Evolutionary conservation across 139 green algal genomes (phyloP).

Genomic region (Asterochloris sp.): DNA sequence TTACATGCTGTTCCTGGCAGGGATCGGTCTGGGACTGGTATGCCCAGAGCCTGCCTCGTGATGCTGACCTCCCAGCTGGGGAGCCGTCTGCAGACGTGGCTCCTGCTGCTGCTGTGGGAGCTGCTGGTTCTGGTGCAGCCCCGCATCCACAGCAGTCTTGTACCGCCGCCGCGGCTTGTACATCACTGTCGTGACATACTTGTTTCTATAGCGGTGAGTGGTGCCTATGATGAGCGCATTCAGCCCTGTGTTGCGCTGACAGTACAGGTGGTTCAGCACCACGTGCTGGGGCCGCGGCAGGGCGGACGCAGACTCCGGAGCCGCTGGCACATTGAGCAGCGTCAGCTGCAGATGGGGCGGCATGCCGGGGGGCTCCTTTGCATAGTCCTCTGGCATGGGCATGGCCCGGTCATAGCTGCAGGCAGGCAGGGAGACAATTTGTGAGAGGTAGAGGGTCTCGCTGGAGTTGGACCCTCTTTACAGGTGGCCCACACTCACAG

Average conservation of each 20-base stretch:
- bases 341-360: conserved; percentile 95
- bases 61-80: no score
- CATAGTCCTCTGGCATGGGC: conserved; percentile 81
- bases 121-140: conserved; percentile 6
- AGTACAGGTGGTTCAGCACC: conserved; percentile 96
- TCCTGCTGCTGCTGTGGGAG: conserved; percentile 8
- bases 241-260: conserved; percentile 56
- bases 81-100: not conserved
- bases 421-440: not conserved
- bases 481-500: not conserved
- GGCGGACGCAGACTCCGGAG: conserved; percentile 66
- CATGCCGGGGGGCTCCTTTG: conserved; percentile 93
- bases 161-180: conserved; percentile 31
- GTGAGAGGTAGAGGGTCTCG: no score
- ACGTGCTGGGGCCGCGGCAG: conserved; percentile 97
- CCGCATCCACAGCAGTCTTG: conserved; percentile 6
- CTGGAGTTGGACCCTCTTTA: not conserved
- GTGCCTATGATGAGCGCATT: conserved; percentile 85
- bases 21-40: no score
- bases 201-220: conserved; percentile 89
- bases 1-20: no score
- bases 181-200: conserved; percentile 94
- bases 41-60: no score
- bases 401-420: conserved; percentile 79
- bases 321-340: conserved; percentile 91